Base-by-base conservation (phyloP, 495 filamentous ascomycete species). In the Neurospora tetraspora region DNA sequence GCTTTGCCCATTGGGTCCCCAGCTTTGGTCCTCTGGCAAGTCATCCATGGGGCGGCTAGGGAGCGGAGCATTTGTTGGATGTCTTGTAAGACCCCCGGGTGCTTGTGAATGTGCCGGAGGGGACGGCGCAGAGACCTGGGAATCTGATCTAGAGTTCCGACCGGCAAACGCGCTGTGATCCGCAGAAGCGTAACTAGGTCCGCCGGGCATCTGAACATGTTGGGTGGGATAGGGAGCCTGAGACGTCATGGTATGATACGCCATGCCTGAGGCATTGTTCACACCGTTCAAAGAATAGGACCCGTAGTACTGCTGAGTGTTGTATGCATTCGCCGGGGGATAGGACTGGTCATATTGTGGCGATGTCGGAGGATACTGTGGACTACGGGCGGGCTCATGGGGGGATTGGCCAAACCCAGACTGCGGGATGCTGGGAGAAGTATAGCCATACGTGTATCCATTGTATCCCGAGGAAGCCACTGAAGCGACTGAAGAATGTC, bases 51-150 rank as follows among this genome's bases (percentile, higher is more conserved):
- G 87, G 8, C 86, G 84, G 71, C 77, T 86, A 34, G 87, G 87
- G 27, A 88, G 81, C 43, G 87, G 87, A 39, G 85, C 82, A 73
- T 87, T 85, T 0, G 87, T 88, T 4, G 87, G 87, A 71, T 88
- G 87, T 71, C 87, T 80, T 70, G 81, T 78, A 14, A 88, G 73
- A 31, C 82, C 79, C 36, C 81, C 69, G 7, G 77, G 72, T 31
- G 75, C 70, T 45, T 79, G 78, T n/a, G 79, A 70, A 38, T 77
- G 78, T 7, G 70, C 69, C 9, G 81, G 80, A 38, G 85, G 82
- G 2, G 83, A 85, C 10, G 82, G 82, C 43, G 79, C 80, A 8
- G 85, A 84, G 6, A 81, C 70, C 14, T 82, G 81, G 11, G 84
- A 86, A 70, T 81, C 83, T 0, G 85, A 82, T 70, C 83, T 78